These are phyloP conservation scores for Sphagnurus paluster DNA, from an alignment of 1,284 basidiomycete genomes.

Conservation along the genomic window DNA sequence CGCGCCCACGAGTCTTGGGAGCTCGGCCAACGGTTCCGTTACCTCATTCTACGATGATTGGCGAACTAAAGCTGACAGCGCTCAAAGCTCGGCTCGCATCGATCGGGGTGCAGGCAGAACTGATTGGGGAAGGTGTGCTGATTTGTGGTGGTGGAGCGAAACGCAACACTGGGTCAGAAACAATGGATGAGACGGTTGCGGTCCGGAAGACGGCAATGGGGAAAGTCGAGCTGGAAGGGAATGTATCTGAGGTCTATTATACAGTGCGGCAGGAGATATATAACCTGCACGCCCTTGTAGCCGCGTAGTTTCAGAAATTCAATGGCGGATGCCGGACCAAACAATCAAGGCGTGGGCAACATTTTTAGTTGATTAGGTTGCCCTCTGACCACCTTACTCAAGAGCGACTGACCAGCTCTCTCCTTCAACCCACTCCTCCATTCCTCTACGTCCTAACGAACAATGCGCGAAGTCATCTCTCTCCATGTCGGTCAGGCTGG, in stretches of 20 bases:
- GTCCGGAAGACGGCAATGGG: slow-evolving; percentile 86
- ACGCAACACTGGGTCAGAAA: slow-evolving; percentile 43
- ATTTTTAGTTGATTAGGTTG: slow-evolving; percentile 25
- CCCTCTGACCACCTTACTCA: slow-evolving; percentile 29
- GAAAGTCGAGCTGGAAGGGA: slow-evolving; percentile 85
- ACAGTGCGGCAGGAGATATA: slow-evolving; percentile 87
- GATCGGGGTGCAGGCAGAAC: slow-evolving; percentile 83
- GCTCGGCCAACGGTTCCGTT: slow-evolving; percentile 59
- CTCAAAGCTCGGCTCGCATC: slow-evolving; percentile 77
- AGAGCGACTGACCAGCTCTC: slow-evolving; percentile 16
- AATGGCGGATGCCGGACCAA: slow-evolving; percentile 21
- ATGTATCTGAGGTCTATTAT: slow-evolving; percentile 87
- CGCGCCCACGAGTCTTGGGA: slow-evolving; percentile 52
- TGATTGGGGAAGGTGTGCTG: slow-evolving; percentile 94
- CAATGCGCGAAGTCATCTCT: slow-evolving; percentile 92
- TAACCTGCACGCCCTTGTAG: slow-evolving; percentile 82
- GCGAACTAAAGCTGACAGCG: slow-evolving; percentile 87
- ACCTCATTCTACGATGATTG: slow-evolving; percentile 91
- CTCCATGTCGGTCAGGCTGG: slow-evolving; percentile 94
- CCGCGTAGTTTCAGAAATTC: slow-evolving; percentile 46
- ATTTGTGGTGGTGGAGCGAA: slow-evolving; percentile 78
- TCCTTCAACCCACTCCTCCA: slow-evolving; percentile 8
- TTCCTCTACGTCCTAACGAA: slow-evolving; percentile 17
- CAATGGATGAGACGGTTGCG: slow-evolving; percentile 76
- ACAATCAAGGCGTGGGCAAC: slow-evolving; percentile 23